phyloP scores from a whole-genome alignment of 257 asterid genomes.

The Jaltomata sinuosa region DNA sequence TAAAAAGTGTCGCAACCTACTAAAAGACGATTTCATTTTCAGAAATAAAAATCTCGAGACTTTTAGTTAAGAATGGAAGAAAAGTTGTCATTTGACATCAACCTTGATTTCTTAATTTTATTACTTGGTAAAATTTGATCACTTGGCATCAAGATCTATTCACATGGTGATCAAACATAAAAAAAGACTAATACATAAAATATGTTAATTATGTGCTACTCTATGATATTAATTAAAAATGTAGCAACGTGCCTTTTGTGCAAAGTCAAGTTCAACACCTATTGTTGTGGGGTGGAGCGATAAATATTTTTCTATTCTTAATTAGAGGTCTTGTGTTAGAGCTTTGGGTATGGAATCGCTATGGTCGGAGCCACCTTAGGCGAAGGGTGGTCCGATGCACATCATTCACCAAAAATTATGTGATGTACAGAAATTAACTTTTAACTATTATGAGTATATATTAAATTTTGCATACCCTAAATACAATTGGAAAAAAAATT shows the following conservation, averaged over 20 bases:
- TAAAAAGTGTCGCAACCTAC: neutral
- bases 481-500: too few species aligned
- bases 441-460: too few species aligned
- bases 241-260: neutral
- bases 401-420: too few species aligned
- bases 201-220: neutral
- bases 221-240: neutral
- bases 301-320: neutral
- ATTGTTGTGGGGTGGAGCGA: fast-evolving
- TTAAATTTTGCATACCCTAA: too few species aligned
- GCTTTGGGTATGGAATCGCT: too few species aligned
- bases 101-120: neutral
- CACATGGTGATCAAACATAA: neutral
- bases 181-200: neutral
- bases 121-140: neutral
- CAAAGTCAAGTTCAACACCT: neutral
- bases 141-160: neutral
- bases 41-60: fast-evolving
- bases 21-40: neutral
- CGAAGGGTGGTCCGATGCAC: too few species aligned
- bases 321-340: neutral
- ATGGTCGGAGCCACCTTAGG: too few species aligned
- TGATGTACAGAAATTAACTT: too few species aligned
- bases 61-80: neutral
- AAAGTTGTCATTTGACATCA: neutral